These are phyloP conservation scores for Mycena epipterygia DNA, from an alignment of 768 basidiomycete genomes.

Conservation along the genomic window DNA sequence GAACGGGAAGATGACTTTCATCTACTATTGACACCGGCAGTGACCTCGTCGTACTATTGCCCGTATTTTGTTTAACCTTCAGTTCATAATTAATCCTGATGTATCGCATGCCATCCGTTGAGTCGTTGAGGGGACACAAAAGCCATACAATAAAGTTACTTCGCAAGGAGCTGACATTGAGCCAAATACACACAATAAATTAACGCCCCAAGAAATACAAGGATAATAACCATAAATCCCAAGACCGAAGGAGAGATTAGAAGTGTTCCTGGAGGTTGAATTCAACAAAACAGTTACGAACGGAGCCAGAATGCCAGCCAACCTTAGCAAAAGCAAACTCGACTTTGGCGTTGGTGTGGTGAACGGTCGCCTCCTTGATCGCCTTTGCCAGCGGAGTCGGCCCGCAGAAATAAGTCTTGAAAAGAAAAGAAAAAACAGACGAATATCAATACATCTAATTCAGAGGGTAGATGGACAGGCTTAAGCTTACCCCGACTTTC, in stretches of 20 bases:
- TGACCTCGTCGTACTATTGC: no score
- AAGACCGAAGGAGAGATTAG: constrained; percentile 22
- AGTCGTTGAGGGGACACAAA: neutral
- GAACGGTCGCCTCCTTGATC: constrained; percentile 79
- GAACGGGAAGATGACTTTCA: constrained; percentile 4
- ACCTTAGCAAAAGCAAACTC: constrained; percentile 89
- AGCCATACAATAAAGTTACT: neutral
- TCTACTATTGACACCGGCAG: no score
- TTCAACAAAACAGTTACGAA: neutral
- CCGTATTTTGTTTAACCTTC: no score
- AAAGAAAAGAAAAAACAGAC: neutral
- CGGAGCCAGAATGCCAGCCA: constrained; percentile 18
- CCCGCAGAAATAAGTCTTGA: constrained; percentile 94
- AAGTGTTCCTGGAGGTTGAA: constrained; percentile 30
- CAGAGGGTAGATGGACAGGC: constrained; percentile 42
- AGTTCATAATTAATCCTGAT: neutral
- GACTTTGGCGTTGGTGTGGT: constrained; percentile 67
- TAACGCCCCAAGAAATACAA: neutral
- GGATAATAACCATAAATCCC: neutral
- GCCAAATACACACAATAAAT: constrained; percentile 13
- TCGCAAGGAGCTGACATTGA: no score
- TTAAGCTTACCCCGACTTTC: constrained; percentile 79
- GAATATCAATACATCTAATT: constrained; percentile 12
- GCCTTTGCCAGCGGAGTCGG: constrained; percentile 81
- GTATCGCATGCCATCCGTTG: neutral